phyloP scores from a whole-genome alignment of 176 grass and related monocot genomes.

The Triticum urartu region DNA sequence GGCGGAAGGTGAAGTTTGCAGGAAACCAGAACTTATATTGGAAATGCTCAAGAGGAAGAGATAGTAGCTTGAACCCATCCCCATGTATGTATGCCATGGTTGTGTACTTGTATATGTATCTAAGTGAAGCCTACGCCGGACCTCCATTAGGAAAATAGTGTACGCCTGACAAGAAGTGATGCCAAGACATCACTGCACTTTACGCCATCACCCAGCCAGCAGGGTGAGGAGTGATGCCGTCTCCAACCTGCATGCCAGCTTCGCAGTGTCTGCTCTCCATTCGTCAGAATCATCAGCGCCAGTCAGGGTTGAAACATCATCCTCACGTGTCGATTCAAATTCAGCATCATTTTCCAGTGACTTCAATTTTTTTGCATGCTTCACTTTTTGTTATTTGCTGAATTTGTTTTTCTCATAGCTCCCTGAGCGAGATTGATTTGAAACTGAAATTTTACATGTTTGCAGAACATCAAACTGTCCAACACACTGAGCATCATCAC shows the following conservation, averaged over 20 bases:
- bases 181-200: no score
- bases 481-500: no score
- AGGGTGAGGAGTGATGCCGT: neutral
- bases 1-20: slow-evolving; percentile 4
- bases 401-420: neutral
- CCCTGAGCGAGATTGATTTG: neutral
- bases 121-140: neutral
- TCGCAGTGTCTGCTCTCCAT: neutral
- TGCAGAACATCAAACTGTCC: neutral
- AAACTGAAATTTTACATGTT: neutral
- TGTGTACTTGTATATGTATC: neutral
- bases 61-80: slow-evolving; percentile 9
- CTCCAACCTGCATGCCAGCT: no score
- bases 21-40: slow-evolving; percentile 56
- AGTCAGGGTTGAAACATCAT: neutral
- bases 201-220: neutral
- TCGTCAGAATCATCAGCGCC: neutral
- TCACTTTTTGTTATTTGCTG: neutral
- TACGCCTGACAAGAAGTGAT: neutral
- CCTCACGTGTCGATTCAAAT: neutral
- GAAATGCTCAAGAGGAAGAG: slow-evolving; percentile 62
- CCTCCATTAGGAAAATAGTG: neutral
- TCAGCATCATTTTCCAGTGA: neutral
- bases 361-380: neutral
- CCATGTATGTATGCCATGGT: neutral